A percentile compares a stretch with the other conserved stretches of the same genome.
phyloP scores from a whole-genome alignment of 2,329 filamentous ascomycete genomes.

The Penicillium concentricum region DNA sequence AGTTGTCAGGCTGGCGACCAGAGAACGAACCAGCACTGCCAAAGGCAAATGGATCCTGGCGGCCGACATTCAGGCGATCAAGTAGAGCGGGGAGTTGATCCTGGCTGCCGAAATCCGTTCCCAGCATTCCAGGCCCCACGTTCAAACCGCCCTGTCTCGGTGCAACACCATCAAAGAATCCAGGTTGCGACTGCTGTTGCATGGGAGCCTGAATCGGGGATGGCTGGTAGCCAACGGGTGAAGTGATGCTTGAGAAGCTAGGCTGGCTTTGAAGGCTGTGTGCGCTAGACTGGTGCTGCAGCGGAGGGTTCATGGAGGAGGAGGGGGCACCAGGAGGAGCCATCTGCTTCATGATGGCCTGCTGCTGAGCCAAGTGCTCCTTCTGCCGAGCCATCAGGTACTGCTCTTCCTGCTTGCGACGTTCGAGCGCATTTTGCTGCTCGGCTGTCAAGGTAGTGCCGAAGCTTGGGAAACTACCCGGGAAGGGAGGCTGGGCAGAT shows the following conservation, averaged over 20 bases:
- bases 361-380: conserved; percentile 85
- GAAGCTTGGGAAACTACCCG: conserved; percentile 87
- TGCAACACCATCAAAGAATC: conserved; percentile 65
- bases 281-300: conserved; percentile 92
- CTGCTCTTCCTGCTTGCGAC: conserved; percentile 96
- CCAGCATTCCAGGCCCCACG: conserved; percentile 43
- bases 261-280: conserved; percentile 97
- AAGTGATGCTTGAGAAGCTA: conserved; percentile 91
- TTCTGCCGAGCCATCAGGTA: conserved; percentile 95
- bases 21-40: conserved; percentile 47
- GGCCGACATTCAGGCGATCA: conserved; percentile 63
- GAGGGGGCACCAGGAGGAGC: conserved; percentile 59
- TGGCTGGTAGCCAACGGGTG: conserved; percentile 70
- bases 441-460: conserved; percentile 94
- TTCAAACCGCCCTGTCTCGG: conserved; percentile 45
- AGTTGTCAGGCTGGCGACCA: conserved; percentile 46
- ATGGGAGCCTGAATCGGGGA: conserved; percentile 60
- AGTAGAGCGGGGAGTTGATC: conserved; percentile 69
- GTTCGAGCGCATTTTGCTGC: conserved; percentile 95
- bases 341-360: conserved; percentile 72
- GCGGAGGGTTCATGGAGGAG: conserved; percentile 55
- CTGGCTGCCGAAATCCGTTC: conserved; percentile 57
- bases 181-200: conserved; percentile 56
- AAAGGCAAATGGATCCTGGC: conserved; percentile 51
- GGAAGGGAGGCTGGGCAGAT: conserved; percentile 80